Evolutionary conservation across 305 asterid genomes (phyloP), one percentile per base, ranked within the genome.

Genomic region (Rubia balearica): DNA sequence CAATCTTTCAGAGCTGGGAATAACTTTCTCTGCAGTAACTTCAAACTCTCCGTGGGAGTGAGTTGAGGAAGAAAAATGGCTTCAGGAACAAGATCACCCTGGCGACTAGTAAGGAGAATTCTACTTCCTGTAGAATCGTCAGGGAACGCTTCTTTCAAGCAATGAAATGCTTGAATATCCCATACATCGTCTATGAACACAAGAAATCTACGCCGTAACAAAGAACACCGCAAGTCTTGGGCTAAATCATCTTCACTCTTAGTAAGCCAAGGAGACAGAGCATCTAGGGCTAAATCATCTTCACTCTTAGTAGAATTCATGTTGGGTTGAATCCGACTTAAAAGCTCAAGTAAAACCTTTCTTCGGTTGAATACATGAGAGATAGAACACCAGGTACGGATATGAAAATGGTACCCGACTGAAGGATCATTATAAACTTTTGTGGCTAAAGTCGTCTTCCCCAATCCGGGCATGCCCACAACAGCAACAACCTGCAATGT

Each of bases 61-160:
- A 45, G 71, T 10, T 22, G 27, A 45, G 4, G 40, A 12, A 67
- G 60, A 46, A 4, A 22, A 46, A 57, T 57, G 8, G 27, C 59
- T 46, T 45, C 24, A 41, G 69, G 69, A 11, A 11, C 53, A 45
- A 46, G 43, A 46, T 46, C 71, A 45, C 12, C 1, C 4, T 3
- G 43, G 22, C 71, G 42, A 67, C 71, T 67, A 0, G 71, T 67
- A 4, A 67, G 36, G 41, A 67, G 36, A 45, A 67, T 16, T 48
- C 60, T 67, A 48, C 71, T 67, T 67, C 27, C 71, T 4, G 30
- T 45, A 13, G 22, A 9, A 67, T 67, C 60, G 24, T 67, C 60
- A 22, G 71, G 71, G 5, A 67, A 48, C 5, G 60, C 24, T 46
- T 3, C 42, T 14, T 65, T 19, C 69, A 65, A 10, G 36, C 55